phyloP scores from a whole-genome alignment of 192 early-diverging fungal species.

The Entomortierella chlamydospora region DNA sequence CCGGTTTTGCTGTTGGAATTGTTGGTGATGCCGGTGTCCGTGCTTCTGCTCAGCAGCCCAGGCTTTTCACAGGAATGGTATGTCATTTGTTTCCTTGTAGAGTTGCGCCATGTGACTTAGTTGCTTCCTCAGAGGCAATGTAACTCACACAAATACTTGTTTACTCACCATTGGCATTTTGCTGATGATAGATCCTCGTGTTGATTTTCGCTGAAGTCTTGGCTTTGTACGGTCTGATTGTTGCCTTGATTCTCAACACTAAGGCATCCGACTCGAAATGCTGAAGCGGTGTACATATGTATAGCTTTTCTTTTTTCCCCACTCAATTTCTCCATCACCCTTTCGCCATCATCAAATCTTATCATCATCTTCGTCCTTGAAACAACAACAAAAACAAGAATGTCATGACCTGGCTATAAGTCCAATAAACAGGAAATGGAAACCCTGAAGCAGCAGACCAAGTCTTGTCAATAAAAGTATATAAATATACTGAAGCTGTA shows the following conservation, averaged over 20 bases:
- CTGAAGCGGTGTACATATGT: neutral
- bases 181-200: constrained; percentile 70
- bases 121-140: no score
- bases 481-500: no score
- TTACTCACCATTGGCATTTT: neutral
- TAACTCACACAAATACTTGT: no score
- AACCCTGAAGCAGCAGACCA: no score
- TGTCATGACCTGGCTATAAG: no score
- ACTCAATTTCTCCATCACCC: neutral
- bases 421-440: no score
- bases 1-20: constrained; percentile 92
- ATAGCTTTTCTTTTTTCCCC: neutral
- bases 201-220: constrained; percentile 92
- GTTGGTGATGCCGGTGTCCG: constrained; percentile 92
- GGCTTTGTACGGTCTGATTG: constrained; percentile 89
- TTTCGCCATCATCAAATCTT: no score
- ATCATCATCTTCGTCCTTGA: no score
- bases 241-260: constrained; percentile 87
- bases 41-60: constrained; percentile 82
- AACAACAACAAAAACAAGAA: no score
- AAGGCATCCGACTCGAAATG: constrained; percentile 63
- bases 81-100: neutral
- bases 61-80: constrained; percentile 87
- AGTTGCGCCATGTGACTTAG: no score
- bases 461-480: no score